Conservation (phyloP, 2,329 filamentous ascomycete species). For the Trichoderma lentiforme region DNA sequence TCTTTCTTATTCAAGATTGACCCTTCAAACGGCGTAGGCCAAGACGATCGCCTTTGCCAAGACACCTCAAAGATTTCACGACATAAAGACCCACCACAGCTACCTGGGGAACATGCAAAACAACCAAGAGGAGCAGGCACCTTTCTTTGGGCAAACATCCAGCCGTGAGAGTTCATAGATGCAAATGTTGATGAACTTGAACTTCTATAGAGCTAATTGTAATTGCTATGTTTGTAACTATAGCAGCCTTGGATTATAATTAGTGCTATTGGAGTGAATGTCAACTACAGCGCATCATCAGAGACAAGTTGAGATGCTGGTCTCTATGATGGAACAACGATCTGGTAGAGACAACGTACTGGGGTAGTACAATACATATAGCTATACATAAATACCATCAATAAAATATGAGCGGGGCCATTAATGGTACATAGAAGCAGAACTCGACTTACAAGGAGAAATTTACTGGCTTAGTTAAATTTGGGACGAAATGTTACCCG, state of each 20-base stretch:
- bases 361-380: background rate
- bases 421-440: background rate
- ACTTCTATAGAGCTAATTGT: background rate
- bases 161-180: background rate
- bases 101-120: background rate
- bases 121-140: background rate
- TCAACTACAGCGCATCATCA: background rate
- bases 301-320: background rate
- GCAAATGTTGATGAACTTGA: background rate
- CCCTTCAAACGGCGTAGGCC: background rate
- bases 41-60: no score
- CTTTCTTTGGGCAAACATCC: background rate
- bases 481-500: no score
- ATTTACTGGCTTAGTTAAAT: no score
- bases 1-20: background rate
- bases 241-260: background rate
- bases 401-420: background rate
- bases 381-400: background rate
- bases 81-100: no score
- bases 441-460: background rate
- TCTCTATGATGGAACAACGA: background rate
- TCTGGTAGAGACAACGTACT: background rate
- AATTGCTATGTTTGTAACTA: background rate
- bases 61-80: no score
- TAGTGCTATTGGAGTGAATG: background rate